Evolutionary conservation across 768 basidiomycete genomes (phyloP).

Genomic region (Pisolithus sp.): DNA sequence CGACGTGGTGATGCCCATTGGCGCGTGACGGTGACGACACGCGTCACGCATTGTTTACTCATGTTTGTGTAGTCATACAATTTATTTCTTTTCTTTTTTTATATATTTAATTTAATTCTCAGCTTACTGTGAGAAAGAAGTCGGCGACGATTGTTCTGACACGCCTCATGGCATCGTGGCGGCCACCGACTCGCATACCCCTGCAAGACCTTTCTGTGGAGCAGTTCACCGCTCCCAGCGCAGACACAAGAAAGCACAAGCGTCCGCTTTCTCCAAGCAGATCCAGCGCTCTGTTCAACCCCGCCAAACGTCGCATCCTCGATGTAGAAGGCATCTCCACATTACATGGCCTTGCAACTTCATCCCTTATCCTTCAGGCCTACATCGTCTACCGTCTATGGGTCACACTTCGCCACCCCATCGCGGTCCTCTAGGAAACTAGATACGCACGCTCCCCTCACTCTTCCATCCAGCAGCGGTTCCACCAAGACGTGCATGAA

Average conservation of each 20-base stretch:
- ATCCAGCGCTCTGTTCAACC: conserved; percentile 41
- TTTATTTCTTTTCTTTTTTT: conserved; percentile 5
- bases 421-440: conserved; percentile 27
- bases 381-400: conserved; percentile 27
- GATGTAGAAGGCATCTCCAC: conserved; percentile 44
- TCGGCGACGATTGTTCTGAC: conserved; percentile 1
- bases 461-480: conserved; percentile 20
- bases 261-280: conserved; percentile 55
- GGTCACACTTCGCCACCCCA: conserved; percentile 20
- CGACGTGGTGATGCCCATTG: conserved; percentile 64
- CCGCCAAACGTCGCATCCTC: conserved; percentile 64
- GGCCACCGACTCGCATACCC: conserved; percentile 32
- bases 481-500: conserved; percentile 34
- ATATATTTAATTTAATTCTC: no score
- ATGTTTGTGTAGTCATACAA: conserved; percentile 15
- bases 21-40: neutral
- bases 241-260: conserved; percentile 38
- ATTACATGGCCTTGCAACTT: conserved; percentile 17
- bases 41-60: conserved; percentile 16
- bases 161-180: conserved; percentile 20
- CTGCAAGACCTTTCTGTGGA: conserved; percentile 58
- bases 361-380: conserved; percentile 12
- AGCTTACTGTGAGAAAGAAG: no score
- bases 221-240: conserved; percentile 38
- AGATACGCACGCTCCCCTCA: conserved; percentile 24